Base-by-base conservation (phyloP, 768 basidiomycete species). In the Trametes sanguinea region DNA sequence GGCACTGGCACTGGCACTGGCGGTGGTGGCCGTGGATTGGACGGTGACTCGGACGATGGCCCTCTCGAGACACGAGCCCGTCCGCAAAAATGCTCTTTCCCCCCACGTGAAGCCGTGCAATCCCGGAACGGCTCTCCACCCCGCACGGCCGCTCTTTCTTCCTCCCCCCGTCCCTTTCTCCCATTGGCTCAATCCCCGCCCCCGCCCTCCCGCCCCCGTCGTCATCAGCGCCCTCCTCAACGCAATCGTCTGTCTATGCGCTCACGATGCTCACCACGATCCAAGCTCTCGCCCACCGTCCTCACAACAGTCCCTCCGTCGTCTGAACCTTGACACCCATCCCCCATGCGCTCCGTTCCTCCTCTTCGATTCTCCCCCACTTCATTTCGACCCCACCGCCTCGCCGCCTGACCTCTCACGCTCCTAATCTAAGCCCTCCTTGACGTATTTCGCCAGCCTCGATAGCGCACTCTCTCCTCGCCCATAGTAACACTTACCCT, bases 71-170 rank as follows among this genome's bases (percentile, higher is more conserved):
- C 46, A 39, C 44, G 59, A 33, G 44, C 32, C 60, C 53, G 53
- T 54, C 60, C 33, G 60, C 45, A 62, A 57, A 57, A 57, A 57
- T 43, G 47, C 52, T 32, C n/a, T 37, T 57, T 35, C 53, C 42
- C 54, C 43, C 50, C 54, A 60, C 63, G 63, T 64, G 63, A 55
- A 22, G 17, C 51, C 63, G 63, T 60, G 58, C 51, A 27, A 46
- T 57, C 37, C 22, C 63, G 63, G 63, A 64, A 64, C 63, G 63
- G 54, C 48, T 50, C 58, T 47, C 54, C 63, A 55, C 57, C 51
- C 54, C 58, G 47, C 52, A 32, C 39, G 16, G 47, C 40, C 50
- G 30, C 17, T 33, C 54, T 14, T 51, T 51, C 53, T 39, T 50
- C 43, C 55, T 33, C 53, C 45, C 51, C 35, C 50, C 55, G 44